Conservation (phyloP, 1,284 basidiomycete species). For the Irpex sp. region DNA sequence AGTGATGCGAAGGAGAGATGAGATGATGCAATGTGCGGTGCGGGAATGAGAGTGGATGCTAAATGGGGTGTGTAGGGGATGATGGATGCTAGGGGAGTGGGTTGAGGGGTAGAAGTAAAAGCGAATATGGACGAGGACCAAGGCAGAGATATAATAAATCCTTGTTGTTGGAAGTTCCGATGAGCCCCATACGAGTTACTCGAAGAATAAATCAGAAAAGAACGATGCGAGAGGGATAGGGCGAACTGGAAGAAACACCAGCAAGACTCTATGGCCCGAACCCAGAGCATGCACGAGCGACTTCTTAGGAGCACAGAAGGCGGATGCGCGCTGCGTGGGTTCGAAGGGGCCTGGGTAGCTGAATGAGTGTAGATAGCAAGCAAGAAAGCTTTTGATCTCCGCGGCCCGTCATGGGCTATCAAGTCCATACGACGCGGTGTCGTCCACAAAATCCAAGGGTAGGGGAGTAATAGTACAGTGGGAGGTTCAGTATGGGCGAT, state of each 20-base stretch:
- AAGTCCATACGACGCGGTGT: background rate
- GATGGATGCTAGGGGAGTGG: background rate
- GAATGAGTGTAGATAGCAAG: background rate
- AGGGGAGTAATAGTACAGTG: background rate
- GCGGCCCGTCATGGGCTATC: background rate
- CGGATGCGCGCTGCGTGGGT: background rate
- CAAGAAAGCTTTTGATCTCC: slow-evolving; percentile 1
- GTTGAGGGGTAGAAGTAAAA: background rate
- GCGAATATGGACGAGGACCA: background rate
- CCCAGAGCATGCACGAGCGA: background rate
- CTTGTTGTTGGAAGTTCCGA: background rate
- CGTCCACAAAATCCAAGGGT: background rate
- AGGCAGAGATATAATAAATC: background rate
- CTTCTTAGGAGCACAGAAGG: background rate
- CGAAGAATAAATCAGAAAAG: slow-evolving; percentile 7
- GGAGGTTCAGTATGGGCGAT: background rate
- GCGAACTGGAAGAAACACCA: background rate
- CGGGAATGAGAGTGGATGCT: background rate
- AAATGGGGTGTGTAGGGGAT: background rate
- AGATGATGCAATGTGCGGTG: background rate
- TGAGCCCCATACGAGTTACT: background rate
- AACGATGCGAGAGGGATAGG: background rate
- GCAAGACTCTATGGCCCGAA: background rate
- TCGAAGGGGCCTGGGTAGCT: background rate
- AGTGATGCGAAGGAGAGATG: background rate